phyloP scores from a whole-genome alignment of 1,139 yeast genomes.

The Hyphopichia fennica region DNA sequence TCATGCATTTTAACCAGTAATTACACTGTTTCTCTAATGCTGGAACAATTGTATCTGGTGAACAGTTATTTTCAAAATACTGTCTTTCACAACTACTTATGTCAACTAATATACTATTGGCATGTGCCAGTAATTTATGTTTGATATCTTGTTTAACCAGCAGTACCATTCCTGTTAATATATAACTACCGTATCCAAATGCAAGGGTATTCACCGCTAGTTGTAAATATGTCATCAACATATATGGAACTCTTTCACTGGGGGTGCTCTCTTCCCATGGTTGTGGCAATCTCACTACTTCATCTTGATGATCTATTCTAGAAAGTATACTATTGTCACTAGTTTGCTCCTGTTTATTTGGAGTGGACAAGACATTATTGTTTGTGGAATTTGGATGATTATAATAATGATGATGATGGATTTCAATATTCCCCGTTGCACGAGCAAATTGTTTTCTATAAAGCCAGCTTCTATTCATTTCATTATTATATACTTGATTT shows the following conservation, averaged over 20 bases:
- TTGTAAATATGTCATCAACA: slow-evolving; percentile 61
- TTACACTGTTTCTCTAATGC: slow-evolving; percentile 57
- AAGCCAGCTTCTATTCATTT: neutral
- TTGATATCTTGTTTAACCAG: slow-evolving; percentile 56
- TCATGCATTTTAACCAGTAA: slow-evolving; percentile 65
- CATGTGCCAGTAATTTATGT: slow-evolving; percentile 42
- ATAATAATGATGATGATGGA: slow-evolving; percentile 48
- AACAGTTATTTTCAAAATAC: slow-evolving; percentile 57
- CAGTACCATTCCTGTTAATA: slow-evolving; percentile 41
- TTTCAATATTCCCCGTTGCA: neutral
- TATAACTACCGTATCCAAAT: slow-evolving; percentile 40
- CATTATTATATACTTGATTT: neutral
- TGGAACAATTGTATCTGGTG: slow-evolving; percentile 57
- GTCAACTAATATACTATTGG: slow-evolving; percentile 36
- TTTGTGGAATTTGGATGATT: slow-evolving; percentile 6
- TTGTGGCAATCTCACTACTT: slow-evolving; percentile 32
- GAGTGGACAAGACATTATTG: neutral
- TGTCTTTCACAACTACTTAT: slow-evolving; percentile 50
- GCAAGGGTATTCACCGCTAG: slow-evolving; percentile 47
- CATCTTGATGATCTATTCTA: neutral
- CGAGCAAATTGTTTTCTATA: neutral
- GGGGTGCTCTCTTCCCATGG: slow-evolving; percentile 50
- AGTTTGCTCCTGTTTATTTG: neutral
- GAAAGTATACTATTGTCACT: neutral
- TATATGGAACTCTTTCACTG: slow-evolving; percentile 45